Evolutionary conservation across 2,329 filamentous ascomycete genomes (phyloP).

Genomic region (Phoma sp.): DNA sequence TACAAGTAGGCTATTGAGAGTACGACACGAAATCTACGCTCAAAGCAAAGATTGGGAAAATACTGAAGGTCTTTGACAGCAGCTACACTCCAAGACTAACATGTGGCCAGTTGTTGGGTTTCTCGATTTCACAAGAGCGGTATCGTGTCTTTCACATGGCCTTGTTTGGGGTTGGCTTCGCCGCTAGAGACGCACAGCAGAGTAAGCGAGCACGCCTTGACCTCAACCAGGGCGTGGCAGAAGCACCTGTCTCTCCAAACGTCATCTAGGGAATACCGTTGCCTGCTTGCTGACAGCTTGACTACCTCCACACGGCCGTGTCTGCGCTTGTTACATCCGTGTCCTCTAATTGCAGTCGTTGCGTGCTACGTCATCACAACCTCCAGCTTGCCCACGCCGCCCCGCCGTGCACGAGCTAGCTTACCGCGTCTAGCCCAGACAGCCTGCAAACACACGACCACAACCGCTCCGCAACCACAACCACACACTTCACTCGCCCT

Average conservation of each 20-base stretch:
- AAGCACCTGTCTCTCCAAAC: slow-evolving; percentile 37
- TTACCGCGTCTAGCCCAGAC: slow-evolving; percentile 43
- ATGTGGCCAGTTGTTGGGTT: too few species aligned
- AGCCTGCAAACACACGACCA: slow-evolving; percentile 46
- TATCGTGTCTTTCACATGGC: slow-evolving; percentile 17
- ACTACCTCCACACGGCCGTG: slow-evolving; percentile 13
- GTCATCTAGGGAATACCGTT: slow-evolving; percentile 44
- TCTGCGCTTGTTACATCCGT: slow-evolving; percentile 8
- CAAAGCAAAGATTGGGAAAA: too few species aligned
- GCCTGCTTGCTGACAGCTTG: slow-evolving; percentile 28
- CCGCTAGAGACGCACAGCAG: slow-evolving; percentile 22
- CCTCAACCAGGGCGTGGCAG: slow-evolving; percentile 31
- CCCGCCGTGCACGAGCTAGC: slow-evolving; percentile 43
- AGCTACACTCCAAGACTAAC: too few species aligned
- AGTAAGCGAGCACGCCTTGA: slow-evolving; percentile 31
- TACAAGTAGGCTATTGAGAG: too few species aligned
- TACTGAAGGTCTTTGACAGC: too few species aligned
- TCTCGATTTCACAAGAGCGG: too few species aligned
- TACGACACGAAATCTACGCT: too few species aligned
- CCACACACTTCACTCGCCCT: slow-evolving; percentile 27
- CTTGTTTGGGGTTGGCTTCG: slow-evolving; percentile 17
- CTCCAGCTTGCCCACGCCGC: slow-evolving; percentile 25
- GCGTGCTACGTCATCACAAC: slow-evolving; percentile 34
- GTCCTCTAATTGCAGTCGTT: slow-evolving; percentile 12
- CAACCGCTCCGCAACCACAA: slow-evolving; percentile 24